phyloP scores from a whole-genome alignment of 1,284 basidiomycete species.

The Cystobasidium slooffiae region DNA sequence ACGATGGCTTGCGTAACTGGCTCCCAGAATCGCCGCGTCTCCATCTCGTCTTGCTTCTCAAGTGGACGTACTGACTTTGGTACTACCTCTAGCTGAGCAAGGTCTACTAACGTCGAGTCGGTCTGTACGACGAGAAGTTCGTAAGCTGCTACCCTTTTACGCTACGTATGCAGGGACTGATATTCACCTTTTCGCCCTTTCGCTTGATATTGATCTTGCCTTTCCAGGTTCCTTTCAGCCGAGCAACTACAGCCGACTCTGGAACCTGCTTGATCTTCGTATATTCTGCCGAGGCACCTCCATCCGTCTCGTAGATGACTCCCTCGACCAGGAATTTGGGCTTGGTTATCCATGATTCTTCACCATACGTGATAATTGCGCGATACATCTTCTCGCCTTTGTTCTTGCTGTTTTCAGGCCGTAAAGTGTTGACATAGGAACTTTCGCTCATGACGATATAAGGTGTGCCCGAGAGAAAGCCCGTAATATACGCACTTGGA shows the following conservation, averaged over 20 bases:
- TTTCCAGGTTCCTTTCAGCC: slow-evolving; percentile 88
- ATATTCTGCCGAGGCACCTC: slow-evolving; percentile 62
- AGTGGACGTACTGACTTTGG: slow-evolving; percentile 85
- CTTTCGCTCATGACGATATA: slow-evolving; percentile 84
- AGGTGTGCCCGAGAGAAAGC: slow-evolving; percentile 83
- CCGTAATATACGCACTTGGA: slow-evolving; percentile 86
- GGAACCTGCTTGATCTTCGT: slow-evolving; percentile 90
- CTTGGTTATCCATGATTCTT: slow-evolving; percentile 94
- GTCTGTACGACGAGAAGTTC: slow-evolving; percentile 5
- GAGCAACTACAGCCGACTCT: slow-evolving; percentile 72
- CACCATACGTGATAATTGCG: slow-evolving; percentile 90
- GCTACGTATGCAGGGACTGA: neutral
- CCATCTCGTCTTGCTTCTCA: slow-evolving; percentile 74
- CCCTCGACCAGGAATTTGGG: slow-evolving; percentile 88
- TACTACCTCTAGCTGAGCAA: slow-evolving; percentile 73
- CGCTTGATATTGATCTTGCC: slow-evolving; percentile 79
- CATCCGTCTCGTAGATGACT: slow-evolving; percentile 78
- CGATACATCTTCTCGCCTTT: slow-evolving; percentile 65
- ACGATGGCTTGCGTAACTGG: slow-evolving; percentile 75
- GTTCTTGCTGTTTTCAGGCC: slow-evolving; percentile 61
- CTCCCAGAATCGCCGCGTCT: slow-evolving; percentile 89
- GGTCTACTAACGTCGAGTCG: slow-evolving; percentile 70
- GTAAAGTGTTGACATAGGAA: slow-evolving; percentile 72
- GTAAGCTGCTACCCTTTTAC: neutral
- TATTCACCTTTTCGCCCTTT: slow-evolving; percentile 64